Percentiles rank a stretch among this genome's conserved stretches.
phyloP scores from a whole-genome alignment of 2,329 filamentous ascomycete genomes.

The Thielaviopsis ethacetica region DNA sequence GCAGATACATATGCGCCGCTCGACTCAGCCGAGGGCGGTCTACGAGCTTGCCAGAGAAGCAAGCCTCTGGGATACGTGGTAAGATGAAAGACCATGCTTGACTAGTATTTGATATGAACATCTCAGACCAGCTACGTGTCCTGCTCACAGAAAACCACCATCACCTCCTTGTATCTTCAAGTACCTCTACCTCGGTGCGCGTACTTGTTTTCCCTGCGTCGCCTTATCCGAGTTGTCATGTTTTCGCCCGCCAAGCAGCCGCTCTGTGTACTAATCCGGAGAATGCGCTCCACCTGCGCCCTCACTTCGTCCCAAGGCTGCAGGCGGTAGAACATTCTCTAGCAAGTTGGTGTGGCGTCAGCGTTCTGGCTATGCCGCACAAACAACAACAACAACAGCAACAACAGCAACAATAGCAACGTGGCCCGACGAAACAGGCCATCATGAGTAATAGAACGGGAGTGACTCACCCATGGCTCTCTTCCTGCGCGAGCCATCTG shows the following conservation, averaged over 20 bases:
- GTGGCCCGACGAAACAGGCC: neutral
- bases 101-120: no score
- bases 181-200: no score
- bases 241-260: neutral
- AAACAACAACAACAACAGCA: no score
- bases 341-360: neutral
- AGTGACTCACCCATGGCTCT: neutral
- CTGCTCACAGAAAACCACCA: no score
- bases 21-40: no score
- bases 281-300: neutral
- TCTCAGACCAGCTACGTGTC: no score
- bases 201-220: neutral
- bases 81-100: no score
- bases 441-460: neutral
- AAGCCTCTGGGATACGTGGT: no score
- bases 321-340: neutral
- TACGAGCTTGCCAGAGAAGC: no score
- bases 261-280: neutral
- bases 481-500: neutral
- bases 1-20: no score
- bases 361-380: neutral
- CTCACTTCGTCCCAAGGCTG: neutral
- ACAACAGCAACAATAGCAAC: no score
- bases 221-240: neutral
- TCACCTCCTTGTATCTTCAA: no score